Evolutionary conservation across 1,139 yeast genomes (phyloP).

Genomic region (Scheffersomyces insectosa): DNA sequence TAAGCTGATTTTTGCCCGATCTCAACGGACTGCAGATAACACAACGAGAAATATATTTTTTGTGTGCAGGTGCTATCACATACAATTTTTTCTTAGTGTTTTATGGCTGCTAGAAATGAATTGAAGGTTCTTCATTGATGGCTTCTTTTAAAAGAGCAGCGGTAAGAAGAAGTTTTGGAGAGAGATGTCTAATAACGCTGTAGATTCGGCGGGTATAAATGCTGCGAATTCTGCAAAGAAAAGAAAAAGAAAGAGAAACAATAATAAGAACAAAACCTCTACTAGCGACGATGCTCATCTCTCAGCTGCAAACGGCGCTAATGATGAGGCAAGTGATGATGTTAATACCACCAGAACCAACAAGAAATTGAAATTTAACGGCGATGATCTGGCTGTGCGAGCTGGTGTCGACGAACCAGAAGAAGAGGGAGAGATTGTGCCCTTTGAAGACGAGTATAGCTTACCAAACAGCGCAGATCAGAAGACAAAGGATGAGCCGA

Average conservation of each 20-base stretch:
- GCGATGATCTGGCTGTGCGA: slow-evolving; percentile 8
- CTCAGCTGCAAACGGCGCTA: slow-evolving; percentile 2
- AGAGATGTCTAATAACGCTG: slow-evolving; percentile 1
- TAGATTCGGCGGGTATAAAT: neutral
- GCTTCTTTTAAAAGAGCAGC: too few species aligned
- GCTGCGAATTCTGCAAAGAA: slow-evolving; percentile 9
- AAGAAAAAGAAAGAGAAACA: slow-evolving; percentile 21
- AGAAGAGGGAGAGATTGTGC: slow-evolving; percentile 2
- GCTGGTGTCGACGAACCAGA: neutral
- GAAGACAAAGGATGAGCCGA: slow-evolving; percentile 1
- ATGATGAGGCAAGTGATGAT: neutral
- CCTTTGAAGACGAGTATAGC: neutral
- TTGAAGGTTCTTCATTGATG: too few species aligned
- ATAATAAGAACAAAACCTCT: slow-evolving; percentile 5
- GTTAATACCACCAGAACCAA: slow-evolving; percentile 15
- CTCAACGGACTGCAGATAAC: too few species aligned
- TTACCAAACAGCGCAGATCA: neutral
- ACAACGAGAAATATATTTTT: too few species aligned
- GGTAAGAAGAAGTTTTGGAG: too few species aligned
- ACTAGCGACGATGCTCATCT: slow-evolving; percentile 4
- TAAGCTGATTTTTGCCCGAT: too few species aligned
- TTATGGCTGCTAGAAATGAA: too few species aligned
- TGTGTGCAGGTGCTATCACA: too few species aligned
- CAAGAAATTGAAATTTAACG: slow-evolving; percentile 34
- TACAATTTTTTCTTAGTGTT: too few species aligned